Evolutionary conservation across 139 green algal species (phyloP), one percentile per base, ranked within the genome.

Genomic region (Chlamydomonas schloesseri): DNA sequence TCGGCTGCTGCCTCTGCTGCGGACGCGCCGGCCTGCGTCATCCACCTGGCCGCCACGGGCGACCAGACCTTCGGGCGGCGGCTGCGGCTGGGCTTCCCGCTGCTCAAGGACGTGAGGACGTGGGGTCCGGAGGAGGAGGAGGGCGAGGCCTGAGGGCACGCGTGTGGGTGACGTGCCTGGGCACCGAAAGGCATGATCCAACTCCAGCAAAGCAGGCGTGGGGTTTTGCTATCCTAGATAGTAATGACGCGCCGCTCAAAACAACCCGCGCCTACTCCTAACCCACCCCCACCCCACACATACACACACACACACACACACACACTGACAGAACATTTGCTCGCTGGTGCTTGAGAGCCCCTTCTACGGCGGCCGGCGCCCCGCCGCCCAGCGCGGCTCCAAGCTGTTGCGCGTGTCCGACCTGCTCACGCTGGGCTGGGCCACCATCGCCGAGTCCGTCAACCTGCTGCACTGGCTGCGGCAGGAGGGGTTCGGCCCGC

Each of bases 31-130:
- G 87, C 89, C 26, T 94, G 87, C 64, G 94, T 95, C n/a, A 47
- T 98, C n/a, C 95, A 98, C 85, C 87, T 98, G 57, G 91, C 96
- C 5, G 96, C 92, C 36, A 98, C 96, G 0, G 96, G 96, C 0
- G 96, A 98, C 77, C 96, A 98, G 71, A 89, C 90, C 10, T 96
- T 95, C 74, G 57, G 78, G 1, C 82, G 96, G 15, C 80, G 96
- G 31, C 76, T 95, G 20, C 78, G 88, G 31, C 89, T 98, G 53
- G 92, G 83, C 3, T 80, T 90, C 26, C 93, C 93, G 0, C 89
- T 98, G 65, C 69, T 97, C 14, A 78, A 93, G 60, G 86, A 96
- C 88, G 95, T 94, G n/a, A n/a, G n/a, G n/a, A n/a, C n/a, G n/a
- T n/a, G n/a, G n/a, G n/a, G n/a, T n/a, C n/a, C n/a, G n/a, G n/a